Conservation (phyloP, 192 early-diverging fungal species). For the Coemansia sp. region DNA sequence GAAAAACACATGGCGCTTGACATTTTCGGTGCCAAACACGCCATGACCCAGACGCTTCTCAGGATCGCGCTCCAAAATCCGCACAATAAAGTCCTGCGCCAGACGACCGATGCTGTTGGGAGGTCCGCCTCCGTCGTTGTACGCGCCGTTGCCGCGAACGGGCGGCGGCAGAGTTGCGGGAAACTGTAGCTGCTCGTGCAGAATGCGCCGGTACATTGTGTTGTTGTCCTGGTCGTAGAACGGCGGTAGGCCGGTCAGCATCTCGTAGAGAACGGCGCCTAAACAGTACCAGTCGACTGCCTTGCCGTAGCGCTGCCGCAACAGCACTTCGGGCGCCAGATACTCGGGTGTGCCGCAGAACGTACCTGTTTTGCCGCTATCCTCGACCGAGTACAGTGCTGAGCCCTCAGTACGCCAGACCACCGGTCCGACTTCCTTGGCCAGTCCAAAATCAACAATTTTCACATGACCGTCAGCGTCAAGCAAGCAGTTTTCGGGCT, state of each 20-base stretch:
- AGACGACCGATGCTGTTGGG: conserved; percentile 18
- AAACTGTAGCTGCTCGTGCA: conserved; percentile 44
- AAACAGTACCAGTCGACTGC: conserved; percentile 78
- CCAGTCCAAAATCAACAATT: conserved; percentile 94
- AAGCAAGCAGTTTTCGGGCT: conserved; percentile 85
- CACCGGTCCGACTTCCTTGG: conserved; percentile 68
- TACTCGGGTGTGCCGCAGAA: conserved; percentile 81
- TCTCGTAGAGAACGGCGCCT: conserved; percentile 72
- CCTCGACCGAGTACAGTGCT: conserved; percentile 52
- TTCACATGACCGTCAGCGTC: conserved; percentile 77
- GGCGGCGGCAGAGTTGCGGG: conserved; percentile 41
- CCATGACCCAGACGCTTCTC: conserved; percentile 60
- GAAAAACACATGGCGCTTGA: conserved; percentile 68
- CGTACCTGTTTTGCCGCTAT: conserved; percentile 65
- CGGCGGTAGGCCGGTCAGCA: conserved; percentile 65
- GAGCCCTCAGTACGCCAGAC: conserved; percentile 79
- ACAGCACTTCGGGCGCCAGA: conserved; percentile 70
- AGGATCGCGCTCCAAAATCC: conserved; percentile 68
- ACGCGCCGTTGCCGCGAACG: conserved; percentile 28
- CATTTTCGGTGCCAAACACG: conserved; percentile 58
- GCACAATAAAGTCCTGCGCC: conserved; percentile 49
- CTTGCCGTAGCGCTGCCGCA: conserved; percentile 64
- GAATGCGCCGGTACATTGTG: conserved; percentile 48
- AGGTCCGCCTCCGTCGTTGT: conserved; percentile 23
- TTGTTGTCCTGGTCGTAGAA: conserved; percentile 58